Base-by-base conservation (phyloP, 345 rosid genomes). In the Rhodomyrtus tomentosa region DNA sequence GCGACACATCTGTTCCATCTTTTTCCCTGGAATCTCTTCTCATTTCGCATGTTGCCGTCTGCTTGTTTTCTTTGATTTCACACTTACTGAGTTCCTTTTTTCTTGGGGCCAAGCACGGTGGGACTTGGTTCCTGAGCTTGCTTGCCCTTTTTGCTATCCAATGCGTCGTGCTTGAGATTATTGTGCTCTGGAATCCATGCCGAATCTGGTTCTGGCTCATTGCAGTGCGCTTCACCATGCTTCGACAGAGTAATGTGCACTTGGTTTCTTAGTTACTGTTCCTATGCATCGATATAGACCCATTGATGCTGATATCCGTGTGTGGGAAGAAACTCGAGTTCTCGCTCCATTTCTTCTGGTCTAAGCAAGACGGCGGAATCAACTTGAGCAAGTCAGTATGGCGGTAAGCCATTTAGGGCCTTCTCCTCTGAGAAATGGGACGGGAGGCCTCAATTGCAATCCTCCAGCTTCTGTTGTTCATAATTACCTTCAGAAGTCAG, bases 311-410 rank as follows among this genome's bases (percentile, higher is more conserved):
- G 76, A 2, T 68, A 24, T 36, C 21, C 13, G 3, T 4, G 13
- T 36, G 76, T 21, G 76, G 76, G 36, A 18, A 68, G 45, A 18
- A 68, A 18, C 24, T 68, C 45, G 24, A 68, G 76, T 36, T 68
- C 76, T 32, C 21, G 45, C 24, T 12, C 13, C 21, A 4, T 29
- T 15, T 59, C 73, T 59, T 59, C 38, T 29, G 73, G 40, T 15
- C 10, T 6, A 59, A 29, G 76, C 42, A 32, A 62, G 24, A 32
- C 0, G 24, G 42, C 9, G 42, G 16, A 36, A 62, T 62, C 38
- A 27, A 27, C 38, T 58, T 1, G 2, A 58, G 38, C 20, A 20
- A 18, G 45, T 0, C 0, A 6, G 45, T 24, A 16, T 0, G 3
- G 42, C 3, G 24, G 42, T 36, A 32, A 62, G 76, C 76, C 76